A percentile compares a stretch with the other conserved stretches of the same genome.
phyloP scores from a whole-genome alignment of 2,329 filamentous ascomycete genomes.

The Verticillium klebahnii region DNA sequence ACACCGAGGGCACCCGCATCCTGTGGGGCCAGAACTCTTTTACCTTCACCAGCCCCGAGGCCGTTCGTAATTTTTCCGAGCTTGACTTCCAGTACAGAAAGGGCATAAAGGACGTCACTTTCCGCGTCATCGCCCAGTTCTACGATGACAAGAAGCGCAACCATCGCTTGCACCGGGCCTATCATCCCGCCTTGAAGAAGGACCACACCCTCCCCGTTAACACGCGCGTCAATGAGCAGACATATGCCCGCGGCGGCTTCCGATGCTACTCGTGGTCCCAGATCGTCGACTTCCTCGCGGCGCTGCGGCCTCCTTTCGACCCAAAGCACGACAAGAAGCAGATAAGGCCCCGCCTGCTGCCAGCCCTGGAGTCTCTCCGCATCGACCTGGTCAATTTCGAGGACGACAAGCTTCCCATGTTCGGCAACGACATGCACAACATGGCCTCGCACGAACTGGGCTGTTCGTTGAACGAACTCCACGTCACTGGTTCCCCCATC shows the following conservation, averaged over 20 bases:
- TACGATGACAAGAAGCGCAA: constrained; percentile 38
- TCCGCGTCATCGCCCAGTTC: constrained; percentile 51
- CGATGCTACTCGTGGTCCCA: constrained; percentile 52
- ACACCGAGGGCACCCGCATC: constrained; percentile 42
- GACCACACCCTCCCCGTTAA: constrained; percentile 36
- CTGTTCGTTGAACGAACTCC: constrained; percentile 47
- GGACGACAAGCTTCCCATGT: constrained; percentile 37
- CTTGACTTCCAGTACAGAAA: constrained; percentile 36
- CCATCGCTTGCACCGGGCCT: constrained; percentile 30
- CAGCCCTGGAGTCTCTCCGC: constrained; percentile 40
- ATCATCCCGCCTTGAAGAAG: constrained; percentile 36
- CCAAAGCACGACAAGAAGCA: constrained; percentile 28
- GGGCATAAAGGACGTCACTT: constrained; percentile 38
- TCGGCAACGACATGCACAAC: constrained; percentile 44
- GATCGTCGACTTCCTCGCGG: constrained; percentile 46
- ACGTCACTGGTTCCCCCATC: constrained; percentile 46
- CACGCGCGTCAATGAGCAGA: constrained; percentile 37
- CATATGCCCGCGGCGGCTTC: constrained; percentile 45
- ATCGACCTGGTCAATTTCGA: constrained; percentile 53
- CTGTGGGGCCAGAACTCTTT: constrained; percentile 51
- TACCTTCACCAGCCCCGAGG: constrained; percentile 47
- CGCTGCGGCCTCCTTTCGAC: constrained; percentile 45
- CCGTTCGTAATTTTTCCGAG: constrained; percentile 44
- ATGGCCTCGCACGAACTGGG: constrained; percentile 50
- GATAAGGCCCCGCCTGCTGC: constrained; percentile 37